phyloP scores from a whole-genome alignment of 2,329 filamentous ascomycete species.

The Pestalotiopsis sp. region DNA sequence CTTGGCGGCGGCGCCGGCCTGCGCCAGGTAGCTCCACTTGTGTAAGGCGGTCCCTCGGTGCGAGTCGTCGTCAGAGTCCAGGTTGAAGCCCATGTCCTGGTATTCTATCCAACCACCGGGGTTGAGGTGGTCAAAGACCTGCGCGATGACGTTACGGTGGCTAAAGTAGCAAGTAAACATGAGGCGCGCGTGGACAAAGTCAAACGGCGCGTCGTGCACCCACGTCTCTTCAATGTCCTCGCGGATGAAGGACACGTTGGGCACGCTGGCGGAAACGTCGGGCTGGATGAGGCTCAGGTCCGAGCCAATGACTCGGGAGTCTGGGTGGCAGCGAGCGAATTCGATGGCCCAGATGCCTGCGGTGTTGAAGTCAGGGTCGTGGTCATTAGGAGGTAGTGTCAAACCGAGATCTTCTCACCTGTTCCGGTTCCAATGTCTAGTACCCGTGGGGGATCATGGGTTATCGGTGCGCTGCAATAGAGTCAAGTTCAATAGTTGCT shows the following conservation, averaged over 20 bases:
- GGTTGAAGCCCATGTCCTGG: slow-evolving; percentile 5
- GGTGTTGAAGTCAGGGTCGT: not conserved
- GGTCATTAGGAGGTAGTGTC: not conserved
- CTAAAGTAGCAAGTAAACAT: slow-evolving; percentile 14
- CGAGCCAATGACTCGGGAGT: slow-evolving; percentile 8
- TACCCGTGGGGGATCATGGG: not conserved
- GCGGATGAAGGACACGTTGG: slow-evolving; percentile 8
- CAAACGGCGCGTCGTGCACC: not conserved
- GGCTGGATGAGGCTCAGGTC: slow-evolving; percentile 15
- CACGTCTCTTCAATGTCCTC: slow-evolving; percentile 11
- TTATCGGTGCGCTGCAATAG: not conserved
- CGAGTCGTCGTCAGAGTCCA: slow-evolving; percentile 8
- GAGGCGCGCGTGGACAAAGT: slow-evolving; percentile 1
- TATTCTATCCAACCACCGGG: slow-evolving; percentile 16
- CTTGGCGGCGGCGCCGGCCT: slow-evolving; percentile 6
- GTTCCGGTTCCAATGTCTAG: slow-evolving; percentile 8
- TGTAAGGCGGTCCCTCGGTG: slow-evolving; percentile 11
- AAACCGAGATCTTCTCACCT: not conserved
- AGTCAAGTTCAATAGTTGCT: not conserved
- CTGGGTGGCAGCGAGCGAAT: slow-evolving; percentile 6
- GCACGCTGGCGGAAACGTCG: not conserved
- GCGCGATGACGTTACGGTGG: not conserved
- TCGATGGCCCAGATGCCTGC: slow-evolving; percentile 14
- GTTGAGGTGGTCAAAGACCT: slow-evolving; percentile 2
- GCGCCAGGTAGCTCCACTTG: not conserved